phyloP scores from a whole-genome alignment of 371 early-diverging fungal species.

The Blyttiomyces sp. region DNA sequence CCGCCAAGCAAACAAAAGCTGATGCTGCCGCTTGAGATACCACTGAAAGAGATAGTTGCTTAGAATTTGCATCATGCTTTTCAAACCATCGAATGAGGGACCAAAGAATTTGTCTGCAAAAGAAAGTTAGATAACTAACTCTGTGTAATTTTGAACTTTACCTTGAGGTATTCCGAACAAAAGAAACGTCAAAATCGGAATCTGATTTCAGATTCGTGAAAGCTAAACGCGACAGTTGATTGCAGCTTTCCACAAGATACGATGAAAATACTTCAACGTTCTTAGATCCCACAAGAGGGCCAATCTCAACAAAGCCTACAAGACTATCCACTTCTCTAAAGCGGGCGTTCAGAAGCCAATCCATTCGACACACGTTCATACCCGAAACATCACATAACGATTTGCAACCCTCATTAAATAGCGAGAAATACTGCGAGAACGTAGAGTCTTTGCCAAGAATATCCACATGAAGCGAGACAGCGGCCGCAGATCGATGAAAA shows the following conservation, averaged over 20 bases:
- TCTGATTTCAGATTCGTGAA: constrained; percentile 6
- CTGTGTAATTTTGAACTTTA: background rate
- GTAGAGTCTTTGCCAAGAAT: constrained; percentile 25
- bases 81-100: constrained; percentile 36
- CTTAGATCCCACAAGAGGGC: constrained; percentile 25
- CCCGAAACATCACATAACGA: constrained; percentile 1
- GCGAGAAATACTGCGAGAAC: constrained; percentile 36
- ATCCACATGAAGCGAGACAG: constrained; percentile 39
- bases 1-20: constrained; percentile 27
- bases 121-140: background rate
- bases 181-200: background rate
- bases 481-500: constrained; percentile 28
- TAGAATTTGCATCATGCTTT: background rate
- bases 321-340: constrained; percentile 41
- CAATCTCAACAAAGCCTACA: constrained; percentile 33
- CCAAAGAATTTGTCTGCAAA: constrained; percentile 32
- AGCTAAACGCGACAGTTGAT: constrained; percentile 23
- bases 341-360: constrained; percentile 8
- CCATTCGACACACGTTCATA: background rate
- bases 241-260: constrained; percentile 30
- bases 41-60: constrained; percentile 5
- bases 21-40: constrained; percentile 35
- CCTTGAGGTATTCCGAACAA: constrained; percentile 13
- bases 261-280: constrained; percentile 4
- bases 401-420: constrained; percentile 26